phyloP scores from a whole-genome alignment of 1,284 basidiomycete species.

The Irpex lacteus region DNA sequence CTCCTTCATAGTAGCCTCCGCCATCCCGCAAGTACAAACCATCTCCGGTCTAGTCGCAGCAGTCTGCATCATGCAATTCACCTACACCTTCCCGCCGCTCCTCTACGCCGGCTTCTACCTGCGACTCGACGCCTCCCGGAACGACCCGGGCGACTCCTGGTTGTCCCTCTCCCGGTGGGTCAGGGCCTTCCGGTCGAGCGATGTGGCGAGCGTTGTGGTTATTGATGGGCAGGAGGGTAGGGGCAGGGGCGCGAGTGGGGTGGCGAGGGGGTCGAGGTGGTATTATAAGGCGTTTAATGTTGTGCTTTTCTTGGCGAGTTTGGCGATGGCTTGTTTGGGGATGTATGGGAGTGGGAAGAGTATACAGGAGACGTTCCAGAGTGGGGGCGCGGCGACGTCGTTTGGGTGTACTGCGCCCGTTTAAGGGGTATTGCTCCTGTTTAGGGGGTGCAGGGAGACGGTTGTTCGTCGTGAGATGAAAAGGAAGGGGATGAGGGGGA shows the following conservation, averaged over 20 bases:
- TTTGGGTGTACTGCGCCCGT: conserved; percentile 46
- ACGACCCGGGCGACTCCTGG: conserved; percentile 20
- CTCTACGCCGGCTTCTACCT: conserved; percentile 26
- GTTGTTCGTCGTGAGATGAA: too few species aligned
- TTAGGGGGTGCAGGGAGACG: too few species aligned
- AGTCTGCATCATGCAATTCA: conserved; percentile 40
- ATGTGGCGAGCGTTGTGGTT: too few species aligned
- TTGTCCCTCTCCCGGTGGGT: not conserved
- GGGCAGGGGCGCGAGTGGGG: not conserved
- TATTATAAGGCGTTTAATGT: conserved; percentile 44
- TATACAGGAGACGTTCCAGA: conserved; percentile 36
- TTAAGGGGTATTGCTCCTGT: conserved; percentile 14
- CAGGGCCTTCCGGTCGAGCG: not conserved
- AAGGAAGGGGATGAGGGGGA: too few species aligned
- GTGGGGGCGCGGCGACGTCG: conserved; percentile 38
- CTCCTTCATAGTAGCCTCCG: conserved; percentile 59
- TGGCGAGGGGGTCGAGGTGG: conserved; percentile 20
- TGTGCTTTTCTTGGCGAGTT: conserved; percentile 32
- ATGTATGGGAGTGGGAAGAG: conserved; percentile 46
- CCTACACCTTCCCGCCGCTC: conserved; percentile 40
- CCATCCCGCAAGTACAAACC: conserved; percentile 46
- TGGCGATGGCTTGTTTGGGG: conserved; percentile 43
- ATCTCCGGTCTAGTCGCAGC: conserved; percentile 40
- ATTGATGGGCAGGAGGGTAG: too few species aligned
- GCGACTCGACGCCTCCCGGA: conserved; percentile 20